Evolutionary conservation across 441 rosid genomes (phyloP), one percentile per base, ranked within the genome.

Genomic region (Pelargonium fulgidum): DNA sequence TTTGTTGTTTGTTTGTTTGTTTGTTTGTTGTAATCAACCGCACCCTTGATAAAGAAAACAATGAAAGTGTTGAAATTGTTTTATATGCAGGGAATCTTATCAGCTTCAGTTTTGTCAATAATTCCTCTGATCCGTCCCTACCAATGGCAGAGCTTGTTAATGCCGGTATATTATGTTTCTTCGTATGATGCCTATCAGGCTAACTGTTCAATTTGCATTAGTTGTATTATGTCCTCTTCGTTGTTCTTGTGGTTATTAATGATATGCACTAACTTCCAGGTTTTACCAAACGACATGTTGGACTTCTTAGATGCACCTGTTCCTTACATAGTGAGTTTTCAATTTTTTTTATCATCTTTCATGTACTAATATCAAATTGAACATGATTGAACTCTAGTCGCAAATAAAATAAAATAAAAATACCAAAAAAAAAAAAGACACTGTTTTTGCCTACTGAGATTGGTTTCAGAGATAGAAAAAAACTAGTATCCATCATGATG

Each of bases 71-170:
- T 64, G 62, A 22, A 16, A 42, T 70, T 73, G 33, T 72, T 71
- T 70, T 47, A 75, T 69, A 36, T 67, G 70, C 83, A 94, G 97
- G 97, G 99, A 68, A 76, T 87, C 73, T 86, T 94, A 72, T 86
- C 97, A 74, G 97, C 97, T 63, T 81, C 83, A 62, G 89, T 94
- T 63, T 83, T 94, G 79, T 85, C 99, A 33, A 65, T 91, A 54
- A 77, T 90, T 77, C 93, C 99, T 68, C 67, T 90, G 7, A 94
- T 91, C 50, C 92, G 97, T 54, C 97, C 99, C 12, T 94, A 85
- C 82, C 96, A 83, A 70, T 94, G 97, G 97, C 99, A 94, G 81
- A 91, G 97, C 86, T 86, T 91, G 67, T 79, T 90, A 76, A 94
- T 94, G 96, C 96, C 97, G 76, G 99, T 94, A 83, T 73, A 64